phyloP scores from a whole-genome alignment of 2,329 filamentous ascomycete species.

The Sporothrix sp. region DNA sequence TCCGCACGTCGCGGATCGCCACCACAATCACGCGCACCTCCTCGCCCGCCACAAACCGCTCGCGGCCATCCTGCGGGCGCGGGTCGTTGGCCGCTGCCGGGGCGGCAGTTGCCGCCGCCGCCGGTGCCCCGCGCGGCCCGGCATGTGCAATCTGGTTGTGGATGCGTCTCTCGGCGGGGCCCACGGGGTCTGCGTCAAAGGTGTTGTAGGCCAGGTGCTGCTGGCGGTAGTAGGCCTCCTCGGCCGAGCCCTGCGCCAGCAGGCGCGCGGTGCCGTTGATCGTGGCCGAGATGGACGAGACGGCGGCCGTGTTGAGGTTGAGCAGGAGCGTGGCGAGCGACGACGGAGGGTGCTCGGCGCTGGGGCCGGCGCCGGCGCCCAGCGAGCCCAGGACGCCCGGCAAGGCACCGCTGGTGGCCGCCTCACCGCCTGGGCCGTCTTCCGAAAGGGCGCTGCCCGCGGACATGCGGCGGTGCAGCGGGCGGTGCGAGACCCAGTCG shows the following conservation, averaged over 20 bases:
- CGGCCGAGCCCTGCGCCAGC: slow-evolving; percentile 61
- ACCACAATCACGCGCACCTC: slow-evolving; percentile 85
- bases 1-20: slow-evolving; percentile 71
- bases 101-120: slow-evolving; percentile 11
- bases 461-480: slow-evolving; percentile 56
- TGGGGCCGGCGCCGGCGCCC: slow-evolving; percentile 36
- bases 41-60: slow-evolving; percentile 67
- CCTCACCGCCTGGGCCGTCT: background rate
- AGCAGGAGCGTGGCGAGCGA: slow-evolving; percentile 74
- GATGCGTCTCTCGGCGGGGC: slow-evolving; percentile 31
- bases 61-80: slow-evolving; percentile 40
- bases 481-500: slow-evolving; percentile 90
- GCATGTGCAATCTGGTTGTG: slow-evolving; percentile 23
- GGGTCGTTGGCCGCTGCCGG: slow-evolving; percentile 18
- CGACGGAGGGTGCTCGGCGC: slow-evolving; percentile 51
- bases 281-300: slow-evolving; percentile 83
- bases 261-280: slow-evolving; percentile 82
- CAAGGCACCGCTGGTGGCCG: background rate
- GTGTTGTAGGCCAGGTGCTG: slow-evolving; percentile 88
- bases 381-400: background rate
- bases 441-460: slow-evolving; percentile 47
- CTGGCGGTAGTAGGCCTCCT: slow-evolving; percentile 75
- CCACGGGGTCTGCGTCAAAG: slow-evolving; percentile 48
- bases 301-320: slow-evolving; percentile 80
- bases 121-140: slow-evolving; percentile 25